Evolutionary conservation across 2,329 filamentous ascomycete species (phyloP).

Genomic region (Talaromyces islandicus): DNA sequence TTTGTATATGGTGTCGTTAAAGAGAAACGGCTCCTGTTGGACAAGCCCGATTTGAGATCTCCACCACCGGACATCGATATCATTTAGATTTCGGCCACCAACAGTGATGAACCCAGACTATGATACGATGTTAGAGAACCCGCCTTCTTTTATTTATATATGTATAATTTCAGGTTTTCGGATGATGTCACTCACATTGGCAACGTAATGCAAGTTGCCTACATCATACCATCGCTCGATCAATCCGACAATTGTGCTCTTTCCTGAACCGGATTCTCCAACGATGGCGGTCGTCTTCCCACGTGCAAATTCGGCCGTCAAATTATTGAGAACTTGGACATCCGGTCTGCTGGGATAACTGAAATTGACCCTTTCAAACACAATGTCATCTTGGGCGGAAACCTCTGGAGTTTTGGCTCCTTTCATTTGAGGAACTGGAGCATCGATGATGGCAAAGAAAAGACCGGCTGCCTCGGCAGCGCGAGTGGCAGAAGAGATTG

Average conservation of each 20-base stretch:
- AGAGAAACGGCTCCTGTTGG: conserved; percentile 75
- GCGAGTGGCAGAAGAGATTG: conserved; percentile 30
- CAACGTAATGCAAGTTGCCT: not conserved
- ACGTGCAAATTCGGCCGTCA: conserved; percentile 26
- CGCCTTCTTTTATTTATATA: not conserved
- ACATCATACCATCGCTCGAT: conserved; percentile 41
- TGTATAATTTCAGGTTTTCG: not conserved
- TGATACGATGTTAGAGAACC: not conserved
- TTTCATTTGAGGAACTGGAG: conserved; percentile 14
- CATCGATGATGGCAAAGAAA: conserved; percentile 30
- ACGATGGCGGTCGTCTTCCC: conserved; percentile 39
- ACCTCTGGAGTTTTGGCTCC: conserved; percentile 46
- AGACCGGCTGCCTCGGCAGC: conserved; percentile 23
- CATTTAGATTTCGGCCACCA: conserved; percentile 47
- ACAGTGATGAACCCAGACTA: conserved; percentile 47
- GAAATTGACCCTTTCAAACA: conserved; percentile 61
- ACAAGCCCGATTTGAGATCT: conserved; percentile 71
- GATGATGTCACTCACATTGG: not conserved
- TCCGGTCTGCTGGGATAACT: conserved; percentile 55
- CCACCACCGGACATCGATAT: conserved; percentile 67
- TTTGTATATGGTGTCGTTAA: conserved; percentile 69
- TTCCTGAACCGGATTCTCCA: conserved; percentile 41
- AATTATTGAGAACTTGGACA: conserved; percentile 28
- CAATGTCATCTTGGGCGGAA: conserved; percentile 47
- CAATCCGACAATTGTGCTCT: conserved; percentile 40